Evolutionary conservation across 2,329 filamentous ascomycete genomes (phyloP).

Genomic region (Tolypocladium album): DNA sequence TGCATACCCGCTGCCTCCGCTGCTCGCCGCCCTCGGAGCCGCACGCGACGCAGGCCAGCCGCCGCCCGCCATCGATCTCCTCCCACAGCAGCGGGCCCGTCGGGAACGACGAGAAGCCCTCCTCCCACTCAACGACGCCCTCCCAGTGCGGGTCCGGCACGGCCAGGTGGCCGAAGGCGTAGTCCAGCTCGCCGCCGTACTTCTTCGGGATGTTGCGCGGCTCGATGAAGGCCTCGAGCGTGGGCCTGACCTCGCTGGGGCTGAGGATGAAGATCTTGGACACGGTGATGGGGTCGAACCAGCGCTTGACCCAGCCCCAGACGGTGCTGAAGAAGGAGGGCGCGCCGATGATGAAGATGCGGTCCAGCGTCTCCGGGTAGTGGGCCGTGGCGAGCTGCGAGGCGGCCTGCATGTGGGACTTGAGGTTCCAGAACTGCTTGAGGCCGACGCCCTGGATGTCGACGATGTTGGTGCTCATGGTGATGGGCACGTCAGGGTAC

Average conservation of each 20-base stretch:
- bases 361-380: constrained; percentile 80
- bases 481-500: constrained; percentile 72
- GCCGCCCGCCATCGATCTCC: constrained; percentile 29
- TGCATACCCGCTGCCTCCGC: constrained; percentile 38
- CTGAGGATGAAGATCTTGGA: constrained; percentile 92
- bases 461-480: constrained; percentile 88
- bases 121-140: constrained; percentile 39
- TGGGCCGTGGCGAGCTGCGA: constrained; percentile 81
- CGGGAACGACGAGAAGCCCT: constrained; percentile 41
- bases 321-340: constrained; percentile 87
- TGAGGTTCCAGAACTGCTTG: constrained; percentile 93
- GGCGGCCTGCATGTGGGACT: constrained; percentile 87
- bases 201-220: constrained; percentile 73
- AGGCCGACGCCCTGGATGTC: constrained; percentile 81
- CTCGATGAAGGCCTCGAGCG: constrained; percentile 74
- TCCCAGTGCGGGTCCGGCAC: constrained; percentile 55
- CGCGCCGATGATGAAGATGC: constrained; percentile 67
- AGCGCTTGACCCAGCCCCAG: constrained; percentile 90
- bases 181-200: constrained; percentile 83
- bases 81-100: constrained; percentile 48
- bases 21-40: constrained; percentile 35
- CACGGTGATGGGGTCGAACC: constrained; percentile 89
- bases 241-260: constrained; percentile 60
- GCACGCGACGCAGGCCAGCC: constrained; percentile 41
- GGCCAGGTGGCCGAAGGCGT: constrained; percentile 65